These are phyloP conservation scores for Colletotrichum tanaceti DNA, from an alignment of 2,329 filamentous ascomycete genomes.

Conservation along the genomic window DNA sequence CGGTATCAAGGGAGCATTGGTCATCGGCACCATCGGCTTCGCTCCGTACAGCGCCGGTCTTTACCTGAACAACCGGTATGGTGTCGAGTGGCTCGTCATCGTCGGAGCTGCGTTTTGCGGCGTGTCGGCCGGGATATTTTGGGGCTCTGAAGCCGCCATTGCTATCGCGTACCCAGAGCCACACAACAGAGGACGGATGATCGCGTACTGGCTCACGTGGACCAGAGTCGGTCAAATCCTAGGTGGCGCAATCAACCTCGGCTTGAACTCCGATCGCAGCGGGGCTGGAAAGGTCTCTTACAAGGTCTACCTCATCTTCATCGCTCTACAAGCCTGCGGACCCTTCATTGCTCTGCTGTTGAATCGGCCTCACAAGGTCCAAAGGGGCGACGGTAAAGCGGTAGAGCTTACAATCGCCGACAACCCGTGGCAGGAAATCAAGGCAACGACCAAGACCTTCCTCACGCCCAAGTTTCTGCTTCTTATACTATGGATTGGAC, in stretches of 20 bases:
- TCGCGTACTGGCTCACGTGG: constrained; percentile 73
- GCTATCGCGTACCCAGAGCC: constrained; percentile 69
- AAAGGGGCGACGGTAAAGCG: constrained; percentile 54
- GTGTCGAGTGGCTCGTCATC: constrained; percentile 57
- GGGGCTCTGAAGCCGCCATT: constrained; percentile 53
- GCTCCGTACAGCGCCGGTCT: constrained; percentile 57
- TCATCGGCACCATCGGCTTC: constrained; percentile 58
- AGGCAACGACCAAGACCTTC: constrained; percentile 60
- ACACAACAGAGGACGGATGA: constrained; percentile 67
- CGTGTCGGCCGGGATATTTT: constrained; percentile 52
- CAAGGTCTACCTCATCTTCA: constrained; percentile 54
- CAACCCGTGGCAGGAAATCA: constrained; percentile 67
- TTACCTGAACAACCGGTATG: constrained; percentile 58
- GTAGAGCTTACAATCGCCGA: constrained; percentile 50
- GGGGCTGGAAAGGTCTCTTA: constrained; percentile 59
- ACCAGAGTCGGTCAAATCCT: constrained; percentile 67
- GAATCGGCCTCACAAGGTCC: constrained; percentile 59
- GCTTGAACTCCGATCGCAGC: constrained; percentile 58
- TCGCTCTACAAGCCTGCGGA: constrained; percentile 58
- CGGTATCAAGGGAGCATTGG: constrained; percentile 51
- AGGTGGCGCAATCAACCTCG: constrained; percentile 62
- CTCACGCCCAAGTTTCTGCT: constrained; percentile 58
- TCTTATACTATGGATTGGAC: constrained; percentile 61
- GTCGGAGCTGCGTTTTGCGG: constrained; percentile 57
- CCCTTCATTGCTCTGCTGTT: constrained; percentile 58